These are phyloP conservation scores for Leptodontidium sp. DNA, from an alignment of 2,329 filamentous ascomycete species.

Conservation along the genomic window DNA sequence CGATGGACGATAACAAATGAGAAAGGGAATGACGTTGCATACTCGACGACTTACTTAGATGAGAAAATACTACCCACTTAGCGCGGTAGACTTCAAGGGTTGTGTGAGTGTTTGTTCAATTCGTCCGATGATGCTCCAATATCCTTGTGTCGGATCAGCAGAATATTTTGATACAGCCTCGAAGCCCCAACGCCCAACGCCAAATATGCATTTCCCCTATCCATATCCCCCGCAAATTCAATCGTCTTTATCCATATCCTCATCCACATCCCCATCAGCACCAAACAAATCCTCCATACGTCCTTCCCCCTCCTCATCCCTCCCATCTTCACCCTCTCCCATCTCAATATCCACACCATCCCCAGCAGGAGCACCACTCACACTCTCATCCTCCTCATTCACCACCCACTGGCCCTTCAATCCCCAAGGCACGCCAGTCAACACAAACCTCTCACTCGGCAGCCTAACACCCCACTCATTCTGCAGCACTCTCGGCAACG, in stretches of 20 bases:
- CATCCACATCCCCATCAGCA: conserved; percentile 61
- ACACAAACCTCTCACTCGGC: conserved; percentile 73
- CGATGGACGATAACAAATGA: no score
- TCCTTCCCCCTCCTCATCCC: conserved; percentile 42
- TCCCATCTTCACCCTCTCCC: conserved; percentile 17
- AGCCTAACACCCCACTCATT: conserved; percentile 74
- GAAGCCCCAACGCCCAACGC: conserved; percentile 16
- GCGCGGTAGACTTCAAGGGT: no score
- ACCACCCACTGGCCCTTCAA: conserved; percentile 65
- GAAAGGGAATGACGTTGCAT: no score
- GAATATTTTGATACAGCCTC: conserved; percentile 14
- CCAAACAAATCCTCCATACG: conserved; percentile 64
- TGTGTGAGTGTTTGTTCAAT: not conserved
- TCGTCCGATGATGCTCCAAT: not conserved
- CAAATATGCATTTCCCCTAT: conserved; percentile 11
- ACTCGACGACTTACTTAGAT: no score
- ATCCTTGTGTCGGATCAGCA: not conserved
- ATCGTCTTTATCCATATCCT: conserved; percentile 56
- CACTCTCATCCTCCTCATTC: conserved; percentile 54
- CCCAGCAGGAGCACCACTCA: conserved; percentile 41
- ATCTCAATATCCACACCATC: conserved; percentile 38
- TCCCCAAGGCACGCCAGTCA: conserved; percentile 72
- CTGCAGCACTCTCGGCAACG: conserved; percentile 67
- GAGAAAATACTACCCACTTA: no score
- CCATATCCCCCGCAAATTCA: not conserved